Evolutionary conservation across 2,329 filamentous ascomycete genomes (phyloP).

Genomic region (Phoma herbarum): DNA sequence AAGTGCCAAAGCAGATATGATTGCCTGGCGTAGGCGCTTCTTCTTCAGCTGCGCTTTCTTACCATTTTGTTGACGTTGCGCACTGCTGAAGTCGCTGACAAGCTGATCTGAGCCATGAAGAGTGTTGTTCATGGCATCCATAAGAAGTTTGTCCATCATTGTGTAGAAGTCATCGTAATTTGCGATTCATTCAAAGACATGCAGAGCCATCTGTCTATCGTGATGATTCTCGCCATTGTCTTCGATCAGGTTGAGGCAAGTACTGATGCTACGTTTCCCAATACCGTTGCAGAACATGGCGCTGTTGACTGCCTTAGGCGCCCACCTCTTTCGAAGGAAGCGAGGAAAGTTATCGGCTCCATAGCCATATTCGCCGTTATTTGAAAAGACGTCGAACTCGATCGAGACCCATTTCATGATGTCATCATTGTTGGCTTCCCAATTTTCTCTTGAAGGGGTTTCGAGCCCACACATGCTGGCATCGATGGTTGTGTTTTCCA

Average conservation of each 20-base stretch:
- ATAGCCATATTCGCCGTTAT: not conserved
- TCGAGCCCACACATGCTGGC: not conserved
- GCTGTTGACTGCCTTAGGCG: not conserved
- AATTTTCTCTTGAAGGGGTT: not conserved
- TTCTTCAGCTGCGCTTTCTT: no score
- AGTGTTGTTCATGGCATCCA: not conserved
- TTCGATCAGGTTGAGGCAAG: not conserved
- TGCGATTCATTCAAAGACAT: not conserved
- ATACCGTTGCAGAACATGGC: not conserved
- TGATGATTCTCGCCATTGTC: constrained; percentile 2
- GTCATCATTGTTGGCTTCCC: not conserved
- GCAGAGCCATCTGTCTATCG: not conserved
- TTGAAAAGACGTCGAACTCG: not conserved
- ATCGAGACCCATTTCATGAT: not conserved
- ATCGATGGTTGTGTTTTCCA: not conserved
- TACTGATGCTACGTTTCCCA: not conserved
- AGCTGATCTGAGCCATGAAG: not conserved
- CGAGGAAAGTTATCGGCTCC: not conserved
- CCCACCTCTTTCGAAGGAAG: not conserved
- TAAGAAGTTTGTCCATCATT: not conserved
- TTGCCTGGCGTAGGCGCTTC: no score
- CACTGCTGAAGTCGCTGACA: not conserved
- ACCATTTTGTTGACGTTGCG: not conserved
- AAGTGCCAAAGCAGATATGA: no score
- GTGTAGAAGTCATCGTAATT: not conserved